A percentile compares a stretch with the other conserved stretches of the same genome.
Conservation (phyloP, 2,329 filamentous ascomycete genomes). For the Trichoderma breve region DNA sequence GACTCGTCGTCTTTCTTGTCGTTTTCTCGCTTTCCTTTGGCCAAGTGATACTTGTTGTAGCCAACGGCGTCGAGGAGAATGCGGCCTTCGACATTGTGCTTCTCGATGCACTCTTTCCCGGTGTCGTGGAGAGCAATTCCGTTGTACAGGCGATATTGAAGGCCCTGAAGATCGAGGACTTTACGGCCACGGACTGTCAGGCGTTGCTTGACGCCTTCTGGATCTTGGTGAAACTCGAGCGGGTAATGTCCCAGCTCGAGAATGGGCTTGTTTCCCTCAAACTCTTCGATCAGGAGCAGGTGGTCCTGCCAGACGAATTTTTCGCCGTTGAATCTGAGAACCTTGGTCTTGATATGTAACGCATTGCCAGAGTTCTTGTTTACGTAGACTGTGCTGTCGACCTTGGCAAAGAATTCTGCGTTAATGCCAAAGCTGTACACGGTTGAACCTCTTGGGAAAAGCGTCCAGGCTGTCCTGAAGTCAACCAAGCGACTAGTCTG, state of each 20-base stretch:
- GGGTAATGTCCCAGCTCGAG: conserved; percentile 41
- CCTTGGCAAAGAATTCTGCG: conserved; percentile 42
- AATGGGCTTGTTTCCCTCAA: conserved; percentile 42
- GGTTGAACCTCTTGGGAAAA: conserved; percentile 40
- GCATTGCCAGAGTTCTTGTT: conserved; percentile 4
- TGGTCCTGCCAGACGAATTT: conserved; percentile 42
- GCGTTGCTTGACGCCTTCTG: conserved; percentile 30
- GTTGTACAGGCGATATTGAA: conserved; percentile 42
- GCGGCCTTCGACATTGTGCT: conserved; percentile 41
- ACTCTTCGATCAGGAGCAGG: conserved; percentile 32
- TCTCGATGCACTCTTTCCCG: conserved; percentile 22
- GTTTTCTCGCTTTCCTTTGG: conserved; percentile 36
- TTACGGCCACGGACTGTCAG: conserved; percentile 38
- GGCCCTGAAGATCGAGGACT: conserved; percentile 42
- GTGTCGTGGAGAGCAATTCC: conserved; percentile 37
- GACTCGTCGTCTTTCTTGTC: conserved; percentile 28
- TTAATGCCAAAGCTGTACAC: conserved; percentile 41
- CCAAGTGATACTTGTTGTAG: conserved; percentile 42
- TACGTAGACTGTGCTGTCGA: conserved; percentile 35
- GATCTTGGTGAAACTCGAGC: conserved; percentile 33
- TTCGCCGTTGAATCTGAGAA: conserved; percentile 41
- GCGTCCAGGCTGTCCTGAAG: conserved; percentile 44
- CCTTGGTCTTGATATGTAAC: conserved; percentile 33
- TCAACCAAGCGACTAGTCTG: conserved; percentile 39
- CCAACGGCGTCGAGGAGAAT: conserved; percentile 42